Base-by-base conservation (phyloP, 345 rosid species). In the Rhizophora mangle region DNA sequence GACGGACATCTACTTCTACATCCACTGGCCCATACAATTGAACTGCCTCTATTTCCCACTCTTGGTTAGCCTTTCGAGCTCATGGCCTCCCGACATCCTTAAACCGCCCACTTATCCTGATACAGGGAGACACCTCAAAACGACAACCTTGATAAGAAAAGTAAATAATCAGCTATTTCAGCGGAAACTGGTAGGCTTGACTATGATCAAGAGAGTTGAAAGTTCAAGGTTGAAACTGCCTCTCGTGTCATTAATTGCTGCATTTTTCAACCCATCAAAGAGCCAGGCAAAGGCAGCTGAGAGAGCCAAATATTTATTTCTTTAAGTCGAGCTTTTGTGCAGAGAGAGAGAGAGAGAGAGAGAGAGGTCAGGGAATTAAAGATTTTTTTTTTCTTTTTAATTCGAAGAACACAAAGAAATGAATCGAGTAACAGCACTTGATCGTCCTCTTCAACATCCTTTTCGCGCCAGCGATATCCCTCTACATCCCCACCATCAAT, bases 371-470 rank as follows among this genome's bases (percentile, higher is more conserved):
- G 32, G 32, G 32, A 31, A 4, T 31, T 54, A 36, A 27, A 39
- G 63, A 24, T 24, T 24, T 24, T 24, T 24, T 24, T 24, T 24
- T 24, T 1, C 53, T 37, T 54, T 16, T 36, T 10, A 52, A 21
- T 49, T 21, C 15, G 24, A 62, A 18, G 54, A 22, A 39, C 8
- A 0, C 59, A 29, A 58, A 56, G 46, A n/a, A 64, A 86, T 93
- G 97, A 89, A 93, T 81, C 98, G 85, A 46, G 85, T 86, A 10
- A 80, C 96, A 67, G 78, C 87, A 21, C 90, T 81, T 5, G 88
- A 85, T 15, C 92, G 91, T 29, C 82, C 88, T 56, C 97, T 93
- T 70, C 97, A 94, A 9, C 94, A 89, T 53, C 87, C 98, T 58
- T 93, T 93, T 57, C 94, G 74, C 69, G 65, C 87, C 8, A 84